phyloP scores from a whole-genome alignment of 495 filamentous ascomycete genomes.

The Collariella sp. region DNA sequence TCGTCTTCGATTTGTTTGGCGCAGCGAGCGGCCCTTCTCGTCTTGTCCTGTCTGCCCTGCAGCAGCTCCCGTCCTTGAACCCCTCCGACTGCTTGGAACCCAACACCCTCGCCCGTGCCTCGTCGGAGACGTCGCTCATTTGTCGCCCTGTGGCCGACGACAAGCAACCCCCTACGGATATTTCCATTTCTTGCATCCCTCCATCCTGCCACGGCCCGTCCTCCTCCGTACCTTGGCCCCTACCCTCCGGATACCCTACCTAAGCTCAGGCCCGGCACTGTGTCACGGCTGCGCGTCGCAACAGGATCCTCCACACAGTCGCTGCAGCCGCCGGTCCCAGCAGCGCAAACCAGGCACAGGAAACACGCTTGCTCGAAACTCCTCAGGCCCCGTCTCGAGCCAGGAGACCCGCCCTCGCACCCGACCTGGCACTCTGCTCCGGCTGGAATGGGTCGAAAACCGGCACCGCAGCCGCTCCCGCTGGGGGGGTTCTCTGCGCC shows the following conservation, averaged over 20 bases:
- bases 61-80: not conserved
- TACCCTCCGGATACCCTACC: too few relatives aligned
- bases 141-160: constrained; percentile 28
- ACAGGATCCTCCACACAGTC: constrained; percentile 15
- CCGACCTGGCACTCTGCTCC: constrained; percentile 14
- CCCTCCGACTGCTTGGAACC: too few relatives aligned
- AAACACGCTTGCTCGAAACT: constrained; percentile 20
- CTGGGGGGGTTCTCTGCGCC: constrained; percentile 32
- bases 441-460: constrained; percentile 45
- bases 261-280: constrained; percentile 26
- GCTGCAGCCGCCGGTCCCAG: constrained; percentile 7
- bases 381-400: constrained; percentile 16
- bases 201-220: too few relatives aligned
- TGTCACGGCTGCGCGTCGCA: constrained; percentile 28
- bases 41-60: not conserved
- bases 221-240: too few relatives aligned
- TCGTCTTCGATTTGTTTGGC: not conserved
- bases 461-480: constrained; percentile 45
- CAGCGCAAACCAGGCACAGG: constrained; percentile 24
- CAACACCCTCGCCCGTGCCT: constrained; percentile 17
- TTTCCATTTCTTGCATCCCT: constrained; percentile 16
- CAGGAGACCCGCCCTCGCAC: constrained; percentile 20
- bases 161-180: constrained; percentile 37
- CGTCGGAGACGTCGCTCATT: constrained; percentile 24
- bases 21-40: too few relatives aligned